These are phyloP conservation scores for Sarcodon aspratus DNA, from an alignment of 768 basidiomycete genomes.

Conservation along the genomic window DNA sequence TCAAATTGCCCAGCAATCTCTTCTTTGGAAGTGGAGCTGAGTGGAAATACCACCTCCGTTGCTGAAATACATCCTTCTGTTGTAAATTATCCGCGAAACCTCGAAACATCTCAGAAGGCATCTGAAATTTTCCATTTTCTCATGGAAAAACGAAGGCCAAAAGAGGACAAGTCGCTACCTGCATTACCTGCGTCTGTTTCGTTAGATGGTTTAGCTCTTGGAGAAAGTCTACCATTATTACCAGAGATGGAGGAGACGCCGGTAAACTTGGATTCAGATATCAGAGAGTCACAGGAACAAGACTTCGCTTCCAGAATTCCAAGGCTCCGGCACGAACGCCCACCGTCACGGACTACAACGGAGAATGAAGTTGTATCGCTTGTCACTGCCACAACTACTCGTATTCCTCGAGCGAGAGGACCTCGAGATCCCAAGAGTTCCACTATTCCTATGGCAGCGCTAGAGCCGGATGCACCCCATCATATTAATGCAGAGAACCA, in stretches of 20 bases:
- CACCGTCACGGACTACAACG: too few species aligned
- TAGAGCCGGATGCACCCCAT: too few species aligned
- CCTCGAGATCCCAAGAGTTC: background rate
- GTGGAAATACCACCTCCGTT: conserved; percentile 22
- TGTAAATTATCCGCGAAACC: conserved; percentile 16
- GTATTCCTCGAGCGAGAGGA: background rate
- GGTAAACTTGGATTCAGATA: background rate
- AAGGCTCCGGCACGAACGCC: background rate
- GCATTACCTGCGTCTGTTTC: conserved; percentile 12
- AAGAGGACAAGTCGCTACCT: conserved; percentile 27
- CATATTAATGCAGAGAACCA: background rate
- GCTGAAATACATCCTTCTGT: background rate
- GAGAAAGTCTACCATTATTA: background rate
- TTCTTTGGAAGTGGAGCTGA: conserved; percentile 69
- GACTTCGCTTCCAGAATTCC: background rate
- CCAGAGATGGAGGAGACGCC: background rate
- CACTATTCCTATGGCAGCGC: too few species aligned
- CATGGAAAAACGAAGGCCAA: conserved; percentile 31
- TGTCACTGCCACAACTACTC: too few species aligned
- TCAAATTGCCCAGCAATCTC: conserved; percentile 39
- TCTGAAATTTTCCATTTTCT: conserved; percentile 71
- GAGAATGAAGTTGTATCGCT: too few species aligned
- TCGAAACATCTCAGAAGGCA: conserved; percentile 49
- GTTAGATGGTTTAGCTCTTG: background rate
- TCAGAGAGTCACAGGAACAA: background rate